A percentile compares a stretch with the other conserved stretches of the same genome.
phyloP scores from a whole-genome alignment of 495 filamentous ascomycete species.

The Aspergillus biplanus region DNA sequence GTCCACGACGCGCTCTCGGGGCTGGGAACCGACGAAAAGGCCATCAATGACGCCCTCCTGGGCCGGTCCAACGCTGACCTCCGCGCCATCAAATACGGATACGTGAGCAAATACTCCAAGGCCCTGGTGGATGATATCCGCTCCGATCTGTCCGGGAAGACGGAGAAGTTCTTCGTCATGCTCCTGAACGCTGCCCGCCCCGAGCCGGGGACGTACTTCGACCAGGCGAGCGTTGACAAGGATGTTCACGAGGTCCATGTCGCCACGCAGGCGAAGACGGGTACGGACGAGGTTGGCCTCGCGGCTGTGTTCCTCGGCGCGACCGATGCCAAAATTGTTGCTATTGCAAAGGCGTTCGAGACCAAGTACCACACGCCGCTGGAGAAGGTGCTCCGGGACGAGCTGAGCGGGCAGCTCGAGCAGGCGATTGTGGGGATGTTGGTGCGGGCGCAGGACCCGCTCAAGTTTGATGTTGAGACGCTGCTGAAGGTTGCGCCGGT shows the following conservation, averaged over 20 bases:
- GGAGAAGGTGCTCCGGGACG: constrained; percentile 32
- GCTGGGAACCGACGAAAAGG: constrained; percentile 72
- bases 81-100: constrained; percentile 72
- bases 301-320: constrained; percentile 68
- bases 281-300: constrained; percentile 72
- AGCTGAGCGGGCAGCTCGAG: constrained; percentile 85
- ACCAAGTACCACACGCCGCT: constrained; percentile 39
- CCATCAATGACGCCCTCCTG: constrained; percentile 81
- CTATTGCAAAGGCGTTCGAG: constrained; percentile 67
- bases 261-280: constrained; percentile 61
- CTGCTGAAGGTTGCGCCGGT: constrained; percentile 32
- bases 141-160: constrained; percentile 71
- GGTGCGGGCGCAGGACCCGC: constrained; percentile 65
- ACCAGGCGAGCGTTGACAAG: constrained; percentile 64
- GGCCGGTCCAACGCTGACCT: constrained; percentile 79
- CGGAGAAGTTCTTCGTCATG: constrained; percentile 76
- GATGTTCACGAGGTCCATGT: constrained; percentile 72
- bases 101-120: constrained; percentile 59
- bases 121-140: constrained; percentile 67
- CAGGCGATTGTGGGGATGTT: constrained; percentile 71
- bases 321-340: constrained; percentile 74
- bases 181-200: constrained; percentile 66
- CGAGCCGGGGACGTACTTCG: constrained; percentile 70
- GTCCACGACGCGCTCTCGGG: constrained; percentile 67
- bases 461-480: constrained; percentile 64